A percentile compares a stretch with the other conserved stretches of the same genome.
phyloP scores from a whole-genome alignment of 257 asterid species.

The Solanum ossicruentum region DNA sequence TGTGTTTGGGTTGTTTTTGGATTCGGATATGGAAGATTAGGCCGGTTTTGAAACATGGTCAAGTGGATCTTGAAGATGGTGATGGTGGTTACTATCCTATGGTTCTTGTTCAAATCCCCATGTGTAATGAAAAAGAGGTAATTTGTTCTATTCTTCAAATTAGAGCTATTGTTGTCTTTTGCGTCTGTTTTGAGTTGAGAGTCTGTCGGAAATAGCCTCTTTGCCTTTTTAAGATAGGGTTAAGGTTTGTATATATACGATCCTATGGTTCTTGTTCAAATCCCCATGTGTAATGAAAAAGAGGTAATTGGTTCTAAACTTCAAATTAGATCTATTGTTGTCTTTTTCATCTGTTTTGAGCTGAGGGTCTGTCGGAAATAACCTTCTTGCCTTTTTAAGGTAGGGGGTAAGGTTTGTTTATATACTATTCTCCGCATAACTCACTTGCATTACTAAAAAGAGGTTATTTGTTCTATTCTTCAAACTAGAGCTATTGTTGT shows the following conservation, averaged over 20 bases:
- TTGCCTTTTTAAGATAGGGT: neutral
- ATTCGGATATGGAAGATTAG: constrained; percentile 44
- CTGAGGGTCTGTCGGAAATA: neutral
- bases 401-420: neutral
- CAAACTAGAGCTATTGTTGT: too few species aligned
- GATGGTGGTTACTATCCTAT: constrained; percentile 68
- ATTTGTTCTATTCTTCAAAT: neutral
- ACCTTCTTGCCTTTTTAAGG: neutral
- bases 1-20: constrained; percentile 89
- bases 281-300: too few species aligned
- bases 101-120: constrained; percentile 97
- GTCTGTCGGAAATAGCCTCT: neutral
- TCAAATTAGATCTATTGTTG: too few species aligned
- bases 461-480: too few species aligned
- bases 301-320: too few species aligned
- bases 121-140: constrained; percentile 98
- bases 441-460: too few species aligned
- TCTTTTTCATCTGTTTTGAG: neutral
- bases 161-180: neutral
- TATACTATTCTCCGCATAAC: too few species aligned
- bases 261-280: too few species aligned
- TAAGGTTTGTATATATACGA: neutral
- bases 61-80: constrained; percentile 63
- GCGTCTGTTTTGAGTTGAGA: neutral
- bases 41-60: constrained; percentile 44